Evolutionary conservation across 2,329 filamentous ascomycete species (phyloP).

Genomic region (Alternaria infectoria): DNA sequence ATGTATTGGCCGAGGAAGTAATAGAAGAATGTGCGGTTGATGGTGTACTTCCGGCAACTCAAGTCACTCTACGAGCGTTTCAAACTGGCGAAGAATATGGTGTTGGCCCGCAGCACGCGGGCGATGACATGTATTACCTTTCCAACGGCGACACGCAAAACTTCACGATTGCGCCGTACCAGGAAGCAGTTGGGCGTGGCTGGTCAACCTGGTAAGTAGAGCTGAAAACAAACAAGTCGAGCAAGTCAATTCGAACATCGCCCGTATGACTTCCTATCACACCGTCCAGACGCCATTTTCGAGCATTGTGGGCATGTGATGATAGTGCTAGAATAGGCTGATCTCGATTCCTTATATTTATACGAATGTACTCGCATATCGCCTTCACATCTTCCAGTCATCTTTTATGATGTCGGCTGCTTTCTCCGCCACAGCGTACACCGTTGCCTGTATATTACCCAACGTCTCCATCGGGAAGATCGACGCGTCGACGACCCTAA

Average conservation of each 20-base stretch:
- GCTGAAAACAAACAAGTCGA: background rate
- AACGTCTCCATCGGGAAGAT: background rate
- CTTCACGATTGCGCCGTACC: background rate
- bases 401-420: background rate
- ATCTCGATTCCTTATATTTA: background rate
- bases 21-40: background rate
- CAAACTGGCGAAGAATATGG: background rate
- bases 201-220: background rate
- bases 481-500: background rate
- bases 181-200: background rate
- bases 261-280: no score
- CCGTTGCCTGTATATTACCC: background rate
- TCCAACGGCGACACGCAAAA: background rate
- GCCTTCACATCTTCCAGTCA: background rate
- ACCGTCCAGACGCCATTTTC: background rate
- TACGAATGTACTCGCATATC: background rate
- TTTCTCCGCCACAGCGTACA: background rate
- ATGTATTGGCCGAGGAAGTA: background rate
- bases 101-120: background rate
- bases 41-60: background rate
- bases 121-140: background rate
- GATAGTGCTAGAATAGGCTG: background rate
- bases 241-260: background rate
- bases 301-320: background rate
- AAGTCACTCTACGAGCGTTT: background rate